Evolutionary conservation across 1,284 basidiomycete genomes (phyloP).

Genomic region (Marasmius sp.): DNA sequence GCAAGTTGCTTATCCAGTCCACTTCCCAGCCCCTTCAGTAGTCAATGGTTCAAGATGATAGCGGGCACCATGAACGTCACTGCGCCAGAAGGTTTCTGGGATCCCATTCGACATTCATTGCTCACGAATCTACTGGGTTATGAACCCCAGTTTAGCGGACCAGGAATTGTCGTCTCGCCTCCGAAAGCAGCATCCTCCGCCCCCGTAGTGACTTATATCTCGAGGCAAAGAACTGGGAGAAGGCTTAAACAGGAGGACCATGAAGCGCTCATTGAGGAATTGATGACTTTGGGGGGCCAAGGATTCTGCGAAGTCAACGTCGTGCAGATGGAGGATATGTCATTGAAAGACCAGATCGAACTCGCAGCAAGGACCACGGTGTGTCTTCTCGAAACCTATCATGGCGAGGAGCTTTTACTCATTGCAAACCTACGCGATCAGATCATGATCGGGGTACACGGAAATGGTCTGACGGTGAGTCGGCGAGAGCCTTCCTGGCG

Average conservation of each 20-base stretch:
- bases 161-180: not conserved
- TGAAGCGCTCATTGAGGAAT: constrained; percentile 26
- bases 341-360: constrained; percentile 33
- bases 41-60: constrained; percentile 41
- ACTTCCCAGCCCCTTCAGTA: constrained; percentile 26
- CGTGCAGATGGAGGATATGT: constrained; percentile 32
- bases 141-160: constrained; percentile 13
- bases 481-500: not conserved
- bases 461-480: constrained; percentile 42
- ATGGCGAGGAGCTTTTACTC: not conserved
- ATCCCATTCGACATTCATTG: constrained; percentile 32
- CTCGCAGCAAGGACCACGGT: constrained; percentile 35
- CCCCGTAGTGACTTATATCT: constrained; percentile 40
- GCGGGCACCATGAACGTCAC: constrained; percentile 33
- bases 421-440: constrained; percentile 8
- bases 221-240: constrained; percentile 31
- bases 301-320: constrained; percentile 35
- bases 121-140: constrained; percentile 33
- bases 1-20: constrained; percentile 11
- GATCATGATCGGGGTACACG: constrained; percentile 42
- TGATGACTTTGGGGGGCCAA: constrained; percentile 30
- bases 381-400: constrained; percentile 11
- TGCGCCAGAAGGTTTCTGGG: constrained; percentile 33
- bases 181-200: not conserved
- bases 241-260: constrained; percentile 31